Base-by-base conservation (phyloP, 805 yeast genomes). In the Candida nonsorbophila region DNA sequence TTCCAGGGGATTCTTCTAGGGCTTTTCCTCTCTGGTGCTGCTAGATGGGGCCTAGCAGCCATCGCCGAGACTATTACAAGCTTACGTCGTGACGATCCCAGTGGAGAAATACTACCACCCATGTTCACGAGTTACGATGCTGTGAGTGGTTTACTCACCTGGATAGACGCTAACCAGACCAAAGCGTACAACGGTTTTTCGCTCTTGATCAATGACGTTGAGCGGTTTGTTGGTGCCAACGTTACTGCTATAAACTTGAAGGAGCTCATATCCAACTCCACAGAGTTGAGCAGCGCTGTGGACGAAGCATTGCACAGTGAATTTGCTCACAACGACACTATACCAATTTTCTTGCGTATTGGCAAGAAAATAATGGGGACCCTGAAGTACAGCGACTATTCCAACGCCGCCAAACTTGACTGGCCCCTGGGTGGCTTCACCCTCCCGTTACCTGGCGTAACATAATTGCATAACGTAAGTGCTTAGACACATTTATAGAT, bases 21-120 rank as follows among this genome's bases (percentile, higher is more conserved):
- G 0, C 61, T 90, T 25, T 68, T 83, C 28, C 64, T 87, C 5
- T 81, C 88, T 14, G 98, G 98, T 0, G 77, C 85, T 2, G 75
- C 94, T 0, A 64, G 94, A 32, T 90, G 98, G 98, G 97, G 92
- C 32, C 78, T 83, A 45, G 97, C 94, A 2, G 78, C 95, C 9
- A 76, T 90, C 33, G 77, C 84, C 1, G 96, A 90, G 47, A 84
- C 95, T 0, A 71, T 71, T 15, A 57, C 67, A 4, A 69, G 84
- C 3, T 52, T 88, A 24, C 51, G 76, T 32, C 64, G 97, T 41
- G 82, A 82, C 12, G 95, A 84, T 42, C 88, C 94, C 0, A 70
- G 74, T 25, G 77, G 76, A 0, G 52, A 45, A 22, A 45, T 69
- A 15, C 40, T 56, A 10, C 83, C 85, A 5, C 86, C 86, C 0